These are phyloP conservation scores for Ophiostoma piceae DNA, from an alignment of 2,329 filamentous ascomycete species.

Conservation along the genomic window DNA sequence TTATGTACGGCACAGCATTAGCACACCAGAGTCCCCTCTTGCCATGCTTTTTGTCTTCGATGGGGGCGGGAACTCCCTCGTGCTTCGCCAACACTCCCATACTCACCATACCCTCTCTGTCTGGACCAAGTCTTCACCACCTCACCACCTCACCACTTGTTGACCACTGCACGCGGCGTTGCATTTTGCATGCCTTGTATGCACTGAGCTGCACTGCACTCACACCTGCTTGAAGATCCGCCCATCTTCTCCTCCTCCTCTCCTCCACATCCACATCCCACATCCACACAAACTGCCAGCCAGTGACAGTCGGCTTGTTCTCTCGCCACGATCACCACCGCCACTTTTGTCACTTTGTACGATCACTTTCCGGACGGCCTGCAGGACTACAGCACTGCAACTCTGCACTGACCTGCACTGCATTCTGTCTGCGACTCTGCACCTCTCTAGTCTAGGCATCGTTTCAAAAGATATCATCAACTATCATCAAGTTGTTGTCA, in stretches of 20 bases:
- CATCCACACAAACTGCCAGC: neutral
- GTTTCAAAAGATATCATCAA: neutral
- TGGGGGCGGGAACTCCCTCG: conserved; percentile 4
- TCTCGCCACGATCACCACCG: neutral
- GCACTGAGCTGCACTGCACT: conserved; percentile 1
- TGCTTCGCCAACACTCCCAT: neutral
- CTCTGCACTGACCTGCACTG: conserved; percentile 3
- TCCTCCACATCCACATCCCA: conserved; percentile 10
- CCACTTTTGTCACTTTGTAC: conserved; percentile 2
- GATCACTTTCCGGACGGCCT: conserved; percentile 3
- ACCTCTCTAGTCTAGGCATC: conserved; percentile 4
- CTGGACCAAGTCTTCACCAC: neutral
- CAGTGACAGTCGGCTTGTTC: neutral
- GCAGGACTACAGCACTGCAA: neutral
- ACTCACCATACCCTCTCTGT: neutral
- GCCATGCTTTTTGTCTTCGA: neutral
- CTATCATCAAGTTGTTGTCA: conserved; percentile 8
- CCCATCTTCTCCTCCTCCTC: neutral
- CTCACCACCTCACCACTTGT: conserved; percentile 6
- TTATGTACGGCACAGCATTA: neutral
- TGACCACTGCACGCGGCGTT: neutral
- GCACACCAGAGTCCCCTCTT: neutral
- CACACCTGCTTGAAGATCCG: conserved; percentile 10
- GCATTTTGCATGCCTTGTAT: neutral
- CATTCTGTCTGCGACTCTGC: neutral